Evolutionary conservation across 345 rosid species (phyloP), one percentile per base, ranked within the genome.

Genomic region (Eucalyptus cladocalyx): DNA sequence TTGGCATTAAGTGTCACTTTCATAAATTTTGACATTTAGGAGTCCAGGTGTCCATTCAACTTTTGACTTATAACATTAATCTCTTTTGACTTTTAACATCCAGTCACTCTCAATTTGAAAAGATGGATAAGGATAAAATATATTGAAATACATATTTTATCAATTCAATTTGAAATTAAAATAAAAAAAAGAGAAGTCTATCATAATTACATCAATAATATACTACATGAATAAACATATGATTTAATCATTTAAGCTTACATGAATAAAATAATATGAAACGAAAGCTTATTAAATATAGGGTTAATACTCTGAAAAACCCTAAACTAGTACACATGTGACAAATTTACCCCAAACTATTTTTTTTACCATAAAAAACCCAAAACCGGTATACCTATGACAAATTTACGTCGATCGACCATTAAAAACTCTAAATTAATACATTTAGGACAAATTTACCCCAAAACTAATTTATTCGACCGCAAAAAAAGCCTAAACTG

Each of bases 1-100:
- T 45, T 45, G 4, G 0, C 48, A 45, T 45, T 45, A 45, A 45
- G 47, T 45, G 47, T 45, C 0, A 45, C 11, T 45, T 45, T 45
- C 3, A 0, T 45, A 45, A 9, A 13, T 47, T 47, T 47, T 47
- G 0, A 0, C 48, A 47, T 47, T 3, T 47, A 47, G 13, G 4
- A 14, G 49, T 47, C 49, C 0, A 1, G 4, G 49, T 47, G 4
- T 47, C 72, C 76, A 6, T 65, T n/a, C 5, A 14, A 30, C 37
- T 4, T 7, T 15, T 65, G 9, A 65, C 34, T 14, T n/a, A 65
- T 65, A 15, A n/a, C 10, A 7, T 60, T 12, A 28, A 60, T 60
- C 8, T 28, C 32, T 6, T 28, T 28, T 60, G 8, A 60, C 4
- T 60, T 60, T 60, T 60, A 28, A 60, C 32, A 11, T 60, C 67